These are phyloP conservation scores for Aspergillus ustus DNA, from an alignment of 2,329 filamentous ascomycete species.

Conservation along the genomic window DNA sequence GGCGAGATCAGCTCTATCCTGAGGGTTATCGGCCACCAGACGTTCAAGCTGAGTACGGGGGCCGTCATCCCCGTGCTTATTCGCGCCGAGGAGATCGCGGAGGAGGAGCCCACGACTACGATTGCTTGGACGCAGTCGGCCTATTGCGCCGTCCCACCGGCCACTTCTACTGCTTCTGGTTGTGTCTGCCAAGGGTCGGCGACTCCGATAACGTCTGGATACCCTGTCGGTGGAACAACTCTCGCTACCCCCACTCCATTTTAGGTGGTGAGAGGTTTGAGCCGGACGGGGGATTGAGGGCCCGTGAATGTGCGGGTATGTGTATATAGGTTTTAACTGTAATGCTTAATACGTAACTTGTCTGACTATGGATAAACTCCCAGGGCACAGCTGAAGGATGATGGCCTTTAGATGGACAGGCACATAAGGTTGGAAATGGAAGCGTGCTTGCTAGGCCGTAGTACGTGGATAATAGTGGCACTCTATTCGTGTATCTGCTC, in stretches of 20 bases:
- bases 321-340: not conserved
- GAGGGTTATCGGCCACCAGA: constrained; percentile 48
- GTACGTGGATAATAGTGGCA: not conserved
- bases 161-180: constrained; percentile 29
- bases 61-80: constrained; percentile 57
- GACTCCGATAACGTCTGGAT: constrained; percentile 34
- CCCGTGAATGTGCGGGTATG: not conserved
- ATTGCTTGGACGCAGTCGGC: constrained; percentile 34
- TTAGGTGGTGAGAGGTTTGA: not conserved
- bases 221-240: constrained; percentile 19
- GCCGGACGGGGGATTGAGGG: not conserved
- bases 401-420: too few relatives aligned
- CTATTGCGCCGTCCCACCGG: constrained; percentile 40
- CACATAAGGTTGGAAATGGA: too few relatives aligned
- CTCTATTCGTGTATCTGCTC: not conserved
- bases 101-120: constrained; percentile 22
- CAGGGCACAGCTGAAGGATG: too few relatives aligned
- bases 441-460: too few relatives aligned
- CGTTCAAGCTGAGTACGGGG: constrained; percentile 53
- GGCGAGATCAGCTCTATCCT: constrained; percentile 61
- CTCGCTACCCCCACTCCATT: constrained; percentile 1
- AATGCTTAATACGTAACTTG: not conserved
- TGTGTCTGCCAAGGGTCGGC: constrained; percentile 39
- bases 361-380: not conserved
- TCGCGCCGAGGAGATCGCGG: constrained; percentile 41